Base-by-base conservation (phyloP, 768 basidiomycete genomes). In the Amanita phalloides region DNA sequence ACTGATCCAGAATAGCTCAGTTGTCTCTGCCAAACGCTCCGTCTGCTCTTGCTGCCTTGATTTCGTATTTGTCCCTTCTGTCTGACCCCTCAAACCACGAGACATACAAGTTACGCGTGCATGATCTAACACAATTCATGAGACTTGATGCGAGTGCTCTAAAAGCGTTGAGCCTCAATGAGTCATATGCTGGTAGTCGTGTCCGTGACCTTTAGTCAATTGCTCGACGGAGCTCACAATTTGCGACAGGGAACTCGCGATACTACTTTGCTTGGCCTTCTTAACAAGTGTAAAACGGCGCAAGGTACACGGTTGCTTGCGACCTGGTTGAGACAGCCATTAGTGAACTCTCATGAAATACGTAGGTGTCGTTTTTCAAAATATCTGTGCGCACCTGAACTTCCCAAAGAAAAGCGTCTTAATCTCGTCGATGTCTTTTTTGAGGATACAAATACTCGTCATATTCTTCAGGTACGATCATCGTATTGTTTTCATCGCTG, bases 201-300 rank as follows among this genome's bases (percentile, higher is more conserved):
- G 76, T 80, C 59, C 47, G 66, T 63, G 3, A 44, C 32, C 48
- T 32, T 23, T 32, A 33, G 33, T 13, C 33, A 13, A 33, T 33
- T 33, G 13, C 13, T 33, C 33, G 3, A 10, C 21, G 21, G 1
- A 9, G 47, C 45, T 61, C 45, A 43, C 50, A 51, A 55, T 33
- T 13, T 2, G 38, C 26, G 37, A 41, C 53, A 83, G 78, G 77
- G 75, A 38, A 77, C 81, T 49, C 86, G 89, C 61, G 93, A 87
- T 56, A 89, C 87, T 28, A 94, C 90, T 3, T 65, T 99, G 4
- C 81, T 93, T 49, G 93, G 93, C 0, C 70, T 96, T 6, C 68
- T 99, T 53, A 96, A 98, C 64, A 89, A 88, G 59, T 96, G 95
- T 72, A 96, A 96, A 68, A 98, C 96, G 0, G 82, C 90, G 0